Conservation (phyloP, 2,329 filamentous ascomycete species). For the Alternaria burnsii region DNA sequence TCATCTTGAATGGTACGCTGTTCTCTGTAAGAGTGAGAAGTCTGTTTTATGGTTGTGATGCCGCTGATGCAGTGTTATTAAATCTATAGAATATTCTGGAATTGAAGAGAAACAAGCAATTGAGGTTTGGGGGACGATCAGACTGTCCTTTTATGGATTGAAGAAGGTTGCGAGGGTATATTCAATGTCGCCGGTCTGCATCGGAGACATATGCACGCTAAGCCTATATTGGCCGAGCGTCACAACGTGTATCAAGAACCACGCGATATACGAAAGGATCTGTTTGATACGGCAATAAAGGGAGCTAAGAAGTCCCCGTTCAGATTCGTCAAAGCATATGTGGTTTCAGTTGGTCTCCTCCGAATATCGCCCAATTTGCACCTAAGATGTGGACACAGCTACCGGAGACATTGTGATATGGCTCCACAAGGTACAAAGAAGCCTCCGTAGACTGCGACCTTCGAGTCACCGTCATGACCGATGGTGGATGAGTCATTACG, state of each 20-base stretch:
- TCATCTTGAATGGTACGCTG: slow-evolving; percentile 28
- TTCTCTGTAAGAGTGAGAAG: not conserved
- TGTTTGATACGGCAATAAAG: not conserved
- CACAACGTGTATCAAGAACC: not conserved
- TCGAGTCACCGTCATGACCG: not conserved
- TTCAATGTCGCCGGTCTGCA: slow-evolving; percentile 25
- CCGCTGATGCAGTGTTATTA: not conserved
- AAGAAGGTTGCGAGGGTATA: not conserved
- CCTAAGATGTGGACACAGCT: not conserved
- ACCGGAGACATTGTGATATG: not conserved
- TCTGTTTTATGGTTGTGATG: not conserved
- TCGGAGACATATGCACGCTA: slow-evolving; percentile 24
- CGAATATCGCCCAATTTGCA: not conserved
- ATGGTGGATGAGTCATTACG: not conserved
- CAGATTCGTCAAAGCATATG: not conserved
- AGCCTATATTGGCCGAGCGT: slow-evolving; percentile 26
- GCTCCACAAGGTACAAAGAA: not conserved
- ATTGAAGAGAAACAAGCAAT: not conserved
- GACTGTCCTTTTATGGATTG: not conserved
- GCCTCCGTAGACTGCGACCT: not conserved
- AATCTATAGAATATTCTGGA: not conserved
- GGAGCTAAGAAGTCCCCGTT: not conserved
- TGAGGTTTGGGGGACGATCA: not conserved
- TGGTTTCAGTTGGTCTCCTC: slow-evolving; percentile 15
- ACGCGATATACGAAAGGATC: not conserved